Base-by-base conservation (phyloP, 192 early-diverging fungal species). In the Nowakowskiella sp. region DNA sequence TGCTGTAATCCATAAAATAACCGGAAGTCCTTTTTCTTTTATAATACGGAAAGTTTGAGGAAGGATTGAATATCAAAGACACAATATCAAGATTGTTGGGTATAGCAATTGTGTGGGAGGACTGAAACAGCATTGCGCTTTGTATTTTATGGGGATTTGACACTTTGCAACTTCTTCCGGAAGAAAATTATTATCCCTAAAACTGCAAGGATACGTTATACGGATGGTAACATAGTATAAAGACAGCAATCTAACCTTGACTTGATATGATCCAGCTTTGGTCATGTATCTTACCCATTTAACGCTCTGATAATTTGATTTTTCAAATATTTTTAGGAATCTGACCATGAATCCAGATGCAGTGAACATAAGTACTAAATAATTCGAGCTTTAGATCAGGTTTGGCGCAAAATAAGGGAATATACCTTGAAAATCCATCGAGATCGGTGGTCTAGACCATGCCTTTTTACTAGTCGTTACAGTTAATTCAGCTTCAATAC, bases 261-360 rank as follows among this genome's bases (percentile, higher is more conserved):
- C 83, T 57, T 91, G 89, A 64, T 91, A 91, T 22, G 77, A 77
- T n/a, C 87, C 89, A 2, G 94, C 92, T 58, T 94, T 91, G 33
- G 95, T 94, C 88, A 94, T 89, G 68, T 98, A 98, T 32, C 95
- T 79, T 7, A 98, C 95, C 95, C 95, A 98, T 73, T 98, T 98
- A 42, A 98, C 91, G 64, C 86, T 87, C 57, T 91, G 83, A 65
- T 98, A 98, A 62, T 88, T 88, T 42, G 85, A 83, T 72, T 91
- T 92, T 56, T 98, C 95, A 78, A 94, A 96, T 24, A 98, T 77
- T 78, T 98, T 98, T 57, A 98, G 69, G 78, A 94, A 98, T 49
- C 91, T 78, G 25, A 98, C 95, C 62, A 96, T 78, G 51, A 98
- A 62, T 5, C 95, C 95, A 9, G 90, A 94, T 24, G 93, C 88